Conservation (phyloP, 2,329 filamentous ascomycete genomes). For the Ophiostoma triangulosporum region DNA sequence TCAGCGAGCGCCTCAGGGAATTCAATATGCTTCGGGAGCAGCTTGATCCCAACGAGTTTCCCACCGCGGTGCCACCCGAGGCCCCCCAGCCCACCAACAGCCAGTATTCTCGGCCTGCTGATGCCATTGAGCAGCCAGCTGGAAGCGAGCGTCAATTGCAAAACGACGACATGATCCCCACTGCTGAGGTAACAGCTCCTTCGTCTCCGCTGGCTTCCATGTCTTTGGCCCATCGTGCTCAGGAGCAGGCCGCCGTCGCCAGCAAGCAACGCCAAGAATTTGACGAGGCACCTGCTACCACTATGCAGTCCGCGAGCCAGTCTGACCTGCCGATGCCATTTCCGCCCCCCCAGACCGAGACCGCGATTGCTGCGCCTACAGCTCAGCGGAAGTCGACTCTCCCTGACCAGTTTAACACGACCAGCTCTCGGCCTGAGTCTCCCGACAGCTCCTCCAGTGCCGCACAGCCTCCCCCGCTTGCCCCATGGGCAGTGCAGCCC, state of each 20-base stretch:
- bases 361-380: constrained; percentile 66
- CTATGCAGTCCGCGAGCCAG: constrained; percentile 26
- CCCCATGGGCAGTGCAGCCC: constrained; percentile 87
- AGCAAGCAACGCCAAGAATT: constrained; percentile 17
- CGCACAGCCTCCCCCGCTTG: constrained; percentile 53
- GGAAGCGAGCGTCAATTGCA: background rate
- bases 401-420: constrained; percentile 51
- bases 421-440: constrained; percentile 63
- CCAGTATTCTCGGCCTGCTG: background rate
- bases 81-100: background rate
- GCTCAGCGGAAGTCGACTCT: constrained; percentile 79
- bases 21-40: constrained; percentile 70
- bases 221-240: constrained; percentile 51
- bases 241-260: constrained; percentile 12
- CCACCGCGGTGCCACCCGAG: background rate
- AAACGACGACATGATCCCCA: background rate
- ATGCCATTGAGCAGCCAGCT: background rate
- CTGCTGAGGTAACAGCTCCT: constrained; percentile 20
- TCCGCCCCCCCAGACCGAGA: constrained; percentile 51
- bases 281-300: background rate
- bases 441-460: constrained; percentile 35
- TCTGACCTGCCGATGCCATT: constrained; percentile 64
- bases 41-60: constrained; percentile 36
- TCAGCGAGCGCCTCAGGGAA: constrained; percentile 62
- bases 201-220: constrained; percentile 25